A percentile compares a stretch with the other conserved stretches of the same genome.
Evolutionary conservation across 2,329 filamentous ascomycete species (phyloP).

Genomic region (Balansia obtecta): DNA sequence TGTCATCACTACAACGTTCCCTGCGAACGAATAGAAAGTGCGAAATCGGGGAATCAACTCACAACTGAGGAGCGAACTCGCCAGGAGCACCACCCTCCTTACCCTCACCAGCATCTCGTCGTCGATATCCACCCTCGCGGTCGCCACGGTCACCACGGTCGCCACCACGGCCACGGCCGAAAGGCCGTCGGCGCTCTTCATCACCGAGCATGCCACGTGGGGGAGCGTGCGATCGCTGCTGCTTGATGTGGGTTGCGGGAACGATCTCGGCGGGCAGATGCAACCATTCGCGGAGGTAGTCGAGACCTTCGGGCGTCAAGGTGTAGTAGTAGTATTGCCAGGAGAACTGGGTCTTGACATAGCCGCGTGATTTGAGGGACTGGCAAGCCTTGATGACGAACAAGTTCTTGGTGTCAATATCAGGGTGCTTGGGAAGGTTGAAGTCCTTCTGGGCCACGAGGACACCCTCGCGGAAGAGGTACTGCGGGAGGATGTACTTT

Average conservation of each 20-base stretch:
- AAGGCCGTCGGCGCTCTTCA: slow-evolving; percentile 65
- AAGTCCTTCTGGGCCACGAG: slow-evolving; percentile 99
- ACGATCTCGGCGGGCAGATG: slow-evolving; percentile 99
- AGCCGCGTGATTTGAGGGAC: slow-evolving; percentile 95
- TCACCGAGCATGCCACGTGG: slow-evolving; percentile 98
- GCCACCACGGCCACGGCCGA: slow-evolving; percentile 62
- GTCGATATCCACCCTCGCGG: slow-evolving; percentile 83
- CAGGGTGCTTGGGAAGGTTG: slow-evolving; percentile 93
- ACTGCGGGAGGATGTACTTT: slow-evolving; percentile 35
- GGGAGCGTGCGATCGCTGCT: slow-evolving; percentile 96
- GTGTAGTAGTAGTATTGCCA: slow-evolving; percentile 99
- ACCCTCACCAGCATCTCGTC: slow-evolving; percentile 73
- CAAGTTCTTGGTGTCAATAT: slow-evolving; percentile 99
- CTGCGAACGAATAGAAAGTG: neutral
- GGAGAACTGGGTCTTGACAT: slow-evolving; percentile 99
- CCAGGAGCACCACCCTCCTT: slow-evolving; percentile 89
- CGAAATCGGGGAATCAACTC: slow-evolving; percentile 25
- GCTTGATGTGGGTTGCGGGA: slow-evolving; percentile 99
- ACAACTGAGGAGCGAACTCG: slow-evolving; percentile 87
- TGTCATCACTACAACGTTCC: neutral
- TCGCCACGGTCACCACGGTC: slow-evolving; percentile 59
- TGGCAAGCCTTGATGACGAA: slow-evolving; percentile 98
- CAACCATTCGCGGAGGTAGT: slow-evolving; percentile 99
- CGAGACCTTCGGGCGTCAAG: slow-evolving; percentile 96
- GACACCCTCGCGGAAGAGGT: slow-evolving; percentile 88